Conservation (phyloP, 768 basidiomycete genomes). For the Coprinopsis cinerea region DNA sequence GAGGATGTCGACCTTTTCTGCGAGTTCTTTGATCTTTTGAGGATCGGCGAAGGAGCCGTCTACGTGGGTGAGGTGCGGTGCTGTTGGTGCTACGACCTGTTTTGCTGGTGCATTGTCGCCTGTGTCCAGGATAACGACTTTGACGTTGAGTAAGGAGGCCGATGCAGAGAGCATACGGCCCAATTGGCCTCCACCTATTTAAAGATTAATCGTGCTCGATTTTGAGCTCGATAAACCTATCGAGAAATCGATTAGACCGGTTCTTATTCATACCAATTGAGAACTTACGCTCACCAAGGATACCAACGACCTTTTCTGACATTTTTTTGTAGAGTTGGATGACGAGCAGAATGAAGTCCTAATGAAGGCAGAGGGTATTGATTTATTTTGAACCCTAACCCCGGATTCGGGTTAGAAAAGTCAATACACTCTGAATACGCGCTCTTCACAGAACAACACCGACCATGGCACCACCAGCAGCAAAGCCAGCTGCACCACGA, state of each 20-base stretch:
- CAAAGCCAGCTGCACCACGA: neutral
- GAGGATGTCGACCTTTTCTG: constrained; percentile 74
- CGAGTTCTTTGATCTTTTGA: constrained; percentile 72
- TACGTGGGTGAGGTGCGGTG: constrained; percentile 53
- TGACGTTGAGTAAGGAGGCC: constrained; percentile 81
- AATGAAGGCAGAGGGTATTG: too few species aligned
- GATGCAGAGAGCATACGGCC: constrained; percentile 95
- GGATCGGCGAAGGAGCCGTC: constrained; percentile 88
- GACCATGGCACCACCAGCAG: constrained; percentile 1
- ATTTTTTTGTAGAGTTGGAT: constrained; percentile 25
- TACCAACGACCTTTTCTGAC: constrained; percentile 43
- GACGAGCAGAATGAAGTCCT: too few species aligned
- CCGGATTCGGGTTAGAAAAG: neutral
- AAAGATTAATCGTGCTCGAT: constrained; percentile 15
- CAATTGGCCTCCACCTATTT: constrained; percentile 88
- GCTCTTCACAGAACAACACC: neutral
- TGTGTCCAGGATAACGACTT: constrained; percentile 79
- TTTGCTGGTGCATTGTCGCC: constrained; percentile 84
- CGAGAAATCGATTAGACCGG: constrained; percentile 7
- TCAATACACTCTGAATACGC: neutral
- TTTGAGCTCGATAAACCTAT: constrained; percentile 10
- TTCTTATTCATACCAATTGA: neutral
- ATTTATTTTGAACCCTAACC: neutral
- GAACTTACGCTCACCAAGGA: constrained; percentile 46
- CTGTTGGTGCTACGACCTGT: constrained; percentile 62